Base-by-base conservation (phyloP, 2,329 filamentous ascomycete genomes). In the Arachnopeziza araneosa region DNA sequence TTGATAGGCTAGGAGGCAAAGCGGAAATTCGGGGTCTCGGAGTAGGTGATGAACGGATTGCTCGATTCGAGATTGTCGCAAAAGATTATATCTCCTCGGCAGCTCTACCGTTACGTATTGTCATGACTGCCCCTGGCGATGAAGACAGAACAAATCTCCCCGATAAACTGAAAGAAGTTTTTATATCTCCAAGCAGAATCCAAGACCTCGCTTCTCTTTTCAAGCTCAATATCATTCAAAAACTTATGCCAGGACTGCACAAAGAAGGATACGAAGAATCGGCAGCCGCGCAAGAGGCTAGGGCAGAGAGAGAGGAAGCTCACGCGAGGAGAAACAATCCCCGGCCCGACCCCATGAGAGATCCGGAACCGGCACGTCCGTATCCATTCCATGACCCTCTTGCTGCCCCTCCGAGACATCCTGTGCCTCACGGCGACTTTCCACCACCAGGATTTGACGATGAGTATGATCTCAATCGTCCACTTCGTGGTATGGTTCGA, bases 371-470 rank as follows among this genome's bases (percentile, higher is more conserved):
- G 24, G 86, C 86, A 21, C 81, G 83, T 17, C 89, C 89, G 3
- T 83, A 86, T 64, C 89, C 89, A 0, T 85, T 87, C 53, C 76
- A 83, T 53, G 87, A 88, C 69, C 86, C 84, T n/a, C 80, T 89
- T 44, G 84, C 81, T 12, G 81, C 78, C 21, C 82, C 83, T 17
- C 85, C 81, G 0, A 79, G 83, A 50, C 79, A 79, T 22, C 89
- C 89, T 1, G 71, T 85, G 19, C 92, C 93, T 0, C 76, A 82
- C 0, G 86, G 80, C 10, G 90, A 93, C 66, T 92, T 96, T 66
- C 85, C 88, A 0, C 93, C 93, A 0, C 95, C 95, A 0, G 91
- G 85, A 22, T 98, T 98, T 66, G 95, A 98, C 66, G 93, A 99
- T 72, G 92, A 97, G 70, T 88, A 91, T 69, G 91, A 97, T 64